A percentile compares a stretch with the other conserved stretches of the same genome.
These are phyloP conservation scores for Phytophthora fragariaefolia DNA, from an alignment of 352 stramenopile genomes.

Conservation along the genomic window DNA sequence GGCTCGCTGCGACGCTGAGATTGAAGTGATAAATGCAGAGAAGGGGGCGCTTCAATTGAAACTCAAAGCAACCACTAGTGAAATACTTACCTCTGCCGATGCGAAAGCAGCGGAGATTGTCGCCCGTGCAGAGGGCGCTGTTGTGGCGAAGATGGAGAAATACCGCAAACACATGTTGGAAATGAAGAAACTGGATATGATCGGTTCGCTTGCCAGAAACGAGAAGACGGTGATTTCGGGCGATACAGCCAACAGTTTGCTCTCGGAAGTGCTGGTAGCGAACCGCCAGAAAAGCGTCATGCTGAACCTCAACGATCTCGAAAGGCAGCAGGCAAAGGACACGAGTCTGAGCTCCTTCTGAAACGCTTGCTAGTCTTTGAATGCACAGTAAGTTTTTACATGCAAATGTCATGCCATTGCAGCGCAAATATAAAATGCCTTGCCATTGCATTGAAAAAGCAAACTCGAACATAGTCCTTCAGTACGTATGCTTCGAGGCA, in stretches of 20 bases:
- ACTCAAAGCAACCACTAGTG: slow-evolving; percentile 42
- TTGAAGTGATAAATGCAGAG: slow-evolving; percentile 52
- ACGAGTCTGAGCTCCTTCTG: too few species aligned
- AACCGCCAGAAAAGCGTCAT: slow-evolving; percentile 62
- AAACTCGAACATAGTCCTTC: too few species aligned
- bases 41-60: slow-evolving; percentile 41
- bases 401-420: too few species aligned
- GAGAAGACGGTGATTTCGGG: slow-evolving; percentile 53
- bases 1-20: slow-evolving; percentile 47
- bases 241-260: slow-evolving; percentile 54
- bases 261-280: slow-evolving; percentile 64
- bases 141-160: slow-evolving; percentile 49
- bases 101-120: slow-evolving; percentile 57
- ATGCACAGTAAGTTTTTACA: too few species aligned
- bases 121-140: slow-evolving; percentile 47
- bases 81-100: slow-evolving; percentile 36
- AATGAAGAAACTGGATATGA: slow-evolving; percentile 56
- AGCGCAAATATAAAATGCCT: too few species aligned
- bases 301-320: slow-evolving; percentile 45
- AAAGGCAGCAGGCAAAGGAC: neutral
- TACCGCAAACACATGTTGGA: slow-evolving; percentile 46
- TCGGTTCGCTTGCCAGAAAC: slow-evolving; percentile 51
- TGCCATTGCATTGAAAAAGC: too few species aligned
- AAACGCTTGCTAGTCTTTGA: too few species aligned
- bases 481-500: too few species aligned